Conservation (phyloP, 108 stramenopile species). For the Tribonema minus region DNA sequence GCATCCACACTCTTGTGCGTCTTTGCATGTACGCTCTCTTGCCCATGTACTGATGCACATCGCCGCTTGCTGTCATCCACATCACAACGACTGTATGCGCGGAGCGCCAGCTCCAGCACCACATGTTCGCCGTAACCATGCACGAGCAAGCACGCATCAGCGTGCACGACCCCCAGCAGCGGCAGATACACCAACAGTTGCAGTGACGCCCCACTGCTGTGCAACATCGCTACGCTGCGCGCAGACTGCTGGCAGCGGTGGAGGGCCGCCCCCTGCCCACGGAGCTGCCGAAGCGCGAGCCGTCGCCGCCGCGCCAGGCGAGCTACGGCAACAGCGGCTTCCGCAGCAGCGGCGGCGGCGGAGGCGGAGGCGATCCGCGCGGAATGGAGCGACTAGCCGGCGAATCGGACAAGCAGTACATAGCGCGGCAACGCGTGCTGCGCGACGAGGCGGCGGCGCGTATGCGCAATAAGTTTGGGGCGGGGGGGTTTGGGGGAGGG, state of each 20-base stretch:
- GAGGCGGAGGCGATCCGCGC: constrained; percentile 67
- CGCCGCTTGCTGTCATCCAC: too few species aligned
- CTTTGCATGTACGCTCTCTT: too few species aligned
- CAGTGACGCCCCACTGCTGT: too few species aligned
- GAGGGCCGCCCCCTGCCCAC: constrained; percentile 50
- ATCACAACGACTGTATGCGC: too few species aligned
- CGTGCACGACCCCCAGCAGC: too few species aligned
- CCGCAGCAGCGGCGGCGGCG: constrained; percentile 15
- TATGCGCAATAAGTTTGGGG: constrained; percentile 35
- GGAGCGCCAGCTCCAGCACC: too few species aligned
- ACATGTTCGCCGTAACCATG: too few species aligned
- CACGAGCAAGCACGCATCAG: too few species aligned
- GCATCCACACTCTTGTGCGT: too few species aligned
- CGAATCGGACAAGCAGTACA: constrained; percentile 81
- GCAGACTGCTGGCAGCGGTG: constrained; percentile 29
- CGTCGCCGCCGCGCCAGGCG: constrained; percentile 32
- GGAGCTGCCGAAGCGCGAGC: constrained; percentile 31
- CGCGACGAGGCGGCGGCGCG: constrained; percentile 23
- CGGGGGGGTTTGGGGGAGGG: neutral
- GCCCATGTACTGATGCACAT: too few species aligned
- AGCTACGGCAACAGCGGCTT: constrained; percentile 19
- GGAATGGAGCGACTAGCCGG: constrained; percentile 82
- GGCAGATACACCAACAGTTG: too few species aligned
- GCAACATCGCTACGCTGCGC: neutral
- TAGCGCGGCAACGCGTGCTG: constrained; percentile 79